These are phyloP conservation scores for Epichloe sp. DNA, from an alignment of 2,329 filamentous ascomycete genomes.

Conservation along the genomic window DNA sequence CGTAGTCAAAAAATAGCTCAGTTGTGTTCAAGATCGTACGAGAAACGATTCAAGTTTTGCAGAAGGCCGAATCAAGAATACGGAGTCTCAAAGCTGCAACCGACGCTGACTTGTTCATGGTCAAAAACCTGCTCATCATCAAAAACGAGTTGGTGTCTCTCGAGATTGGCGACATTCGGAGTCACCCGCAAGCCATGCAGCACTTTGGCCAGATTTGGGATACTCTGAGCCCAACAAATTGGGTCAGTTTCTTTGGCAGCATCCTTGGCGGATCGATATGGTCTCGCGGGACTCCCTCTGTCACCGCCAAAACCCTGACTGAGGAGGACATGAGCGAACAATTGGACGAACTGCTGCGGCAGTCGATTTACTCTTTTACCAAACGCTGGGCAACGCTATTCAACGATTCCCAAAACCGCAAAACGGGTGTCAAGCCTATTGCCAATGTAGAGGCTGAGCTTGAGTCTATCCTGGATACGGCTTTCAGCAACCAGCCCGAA, in stretches of 20 bases:
- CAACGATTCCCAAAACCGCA: slow-evolving; percentile 34
- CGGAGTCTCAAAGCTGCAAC: slow-evolving; percentile 44
- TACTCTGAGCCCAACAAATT: slow-evolving; percentile 43
- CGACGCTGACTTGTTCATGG: slow-evolving; percentile 81
- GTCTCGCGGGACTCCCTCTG: slow-evolving; percentile 23
- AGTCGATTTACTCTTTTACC: slow-evolving; percentile 50
- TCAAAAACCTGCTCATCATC: slow-evolving; percentile 86
- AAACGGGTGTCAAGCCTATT: slow-evolving; percentile 35
- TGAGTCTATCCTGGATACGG: slow-evolving; percentile 40
- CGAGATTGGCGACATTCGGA: slow-evolving; percentile 65
- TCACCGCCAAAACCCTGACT: slow-evolving; percentile 27
- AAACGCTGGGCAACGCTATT: slow-evolving; percentile 42
- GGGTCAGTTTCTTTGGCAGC: slow-evolving; percentile 44
- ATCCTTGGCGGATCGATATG: slow-evolving; percentile 44
- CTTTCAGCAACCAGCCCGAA: slow-evolving; percentile 46
- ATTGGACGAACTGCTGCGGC: slow-evolving; percentile 47
- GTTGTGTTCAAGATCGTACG: slow-evolving; percentile 64
- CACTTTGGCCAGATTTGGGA: slow-evolving; percentile 55
- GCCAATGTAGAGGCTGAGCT: slow-evolving; percentile 43
- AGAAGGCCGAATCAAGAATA: slow-evolving; percentile 61
- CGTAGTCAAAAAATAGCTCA: slow-evolving; percentile 32
- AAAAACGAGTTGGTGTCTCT: slow-evolving; percentile 95
- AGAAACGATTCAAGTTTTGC: slow-evolving; percentile 73
- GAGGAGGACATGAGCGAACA: slow-evolving; percentile 51
- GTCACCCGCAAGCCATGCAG: slow-evolving; percentile 35